phyloP scores from a whole-genome alignment of 2,329 filamentous ascomycete genomes.

The Talaromyces funiculosus region DNA sequence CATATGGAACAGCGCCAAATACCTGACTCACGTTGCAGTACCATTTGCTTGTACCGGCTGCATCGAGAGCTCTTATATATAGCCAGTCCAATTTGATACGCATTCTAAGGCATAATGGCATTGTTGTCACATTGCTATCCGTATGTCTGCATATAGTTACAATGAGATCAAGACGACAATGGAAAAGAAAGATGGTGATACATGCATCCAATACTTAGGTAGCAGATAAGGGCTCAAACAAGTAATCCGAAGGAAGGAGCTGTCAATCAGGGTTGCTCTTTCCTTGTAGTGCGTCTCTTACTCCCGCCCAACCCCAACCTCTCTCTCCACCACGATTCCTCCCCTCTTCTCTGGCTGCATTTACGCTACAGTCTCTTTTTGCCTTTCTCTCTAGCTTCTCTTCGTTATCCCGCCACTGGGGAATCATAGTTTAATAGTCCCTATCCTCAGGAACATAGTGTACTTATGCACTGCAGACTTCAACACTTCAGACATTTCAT shows the following conservation, averaged over 20 bases:
- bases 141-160: neutral
- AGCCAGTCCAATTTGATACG: neutral
- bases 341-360: neutral
- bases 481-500: neutral
- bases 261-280: neutral
- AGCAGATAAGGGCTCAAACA: neutral
- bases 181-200: neutral
- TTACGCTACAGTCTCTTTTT: neutral
- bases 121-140: neutral
- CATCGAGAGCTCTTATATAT: neutral
- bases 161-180: too few relatives aligned
- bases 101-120: neutral
- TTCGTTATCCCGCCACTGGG: constrained; percentile 12
- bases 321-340: neutral
- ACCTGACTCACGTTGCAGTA: neutral
- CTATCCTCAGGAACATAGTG: neutral
- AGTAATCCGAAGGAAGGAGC: neutral
- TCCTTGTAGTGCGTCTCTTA: neutral
- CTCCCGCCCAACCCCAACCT: neutral
- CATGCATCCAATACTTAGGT: neutral
- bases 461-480: neutral
- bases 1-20: neutral
- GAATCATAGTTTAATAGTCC: constrained; percentile 6
- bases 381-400: constrained; percentile 11
- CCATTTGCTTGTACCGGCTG: neutral